Evolutionary conservation across 257 asterid genomes (phyloP).

Genomic region (Capsicum baccatum): DNA sequence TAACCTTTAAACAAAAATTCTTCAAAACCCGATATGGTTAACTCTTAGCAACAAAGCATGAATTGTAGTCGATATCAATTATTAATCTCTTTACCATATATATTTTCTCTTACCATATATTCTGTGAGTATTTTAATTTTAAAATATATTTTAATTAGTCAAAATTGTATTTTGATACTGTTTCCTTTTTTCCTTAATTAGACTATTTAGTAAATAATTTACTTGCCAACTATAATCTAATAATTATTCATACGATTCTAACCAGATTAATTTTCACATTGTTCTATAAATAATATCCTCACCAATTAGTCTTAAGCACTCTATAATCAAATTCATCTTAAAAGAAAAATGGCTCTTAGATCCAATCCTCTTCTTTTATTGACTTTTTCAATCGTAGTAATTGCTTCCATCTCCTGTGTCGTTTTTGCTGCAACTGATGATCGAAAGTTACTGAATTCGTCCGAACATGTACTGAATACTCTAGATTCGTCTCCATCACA

Average conservation of each 20-base stretch:
- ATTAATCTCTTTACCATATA: too few relatives aligned
- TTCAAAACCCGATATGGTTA: too few relatives aligned
- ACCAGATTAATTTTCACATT: background rate
- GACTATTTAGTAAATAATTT: background rate
- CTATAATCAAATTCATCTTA: background rate
- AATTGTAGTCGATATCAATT: too few relatives aligned
- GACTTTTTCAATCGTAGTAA: slow-evolving; percentile 2
- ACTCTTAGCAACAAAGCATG: too few relatives aligned
- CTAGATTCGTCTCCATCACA: background rate
- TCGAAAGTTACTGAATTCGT: background rate
- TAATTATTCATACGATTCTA: background rate
- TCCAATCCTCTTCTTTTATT: background rate
- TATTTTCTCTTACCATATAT: too few relatives aligned
- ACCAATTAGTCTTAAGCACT: background rate
- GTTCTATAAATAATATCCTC: background rate
- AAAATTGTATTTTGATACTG: too few relatives aligned
- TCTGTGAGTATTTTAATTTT: too few relatives aligned
- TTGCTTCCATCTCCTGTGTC: background rate
- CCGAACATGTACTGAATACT: background rate
- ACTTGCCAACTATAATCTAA: background rate
- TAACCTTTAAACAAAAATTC: too few relatives aligned
- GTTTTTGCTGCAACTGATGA: background rate
- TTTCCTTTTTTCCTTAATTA: background rate
- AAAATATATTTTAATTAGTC: too few relatives aligned
- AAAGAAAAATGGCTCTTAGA: slow-evolving; percentile 30